Evolutionary conservation across 2,329 filamentous ascomycete species (phyloP).

Genomic region (Aspergillus luchuensis): DNA sequence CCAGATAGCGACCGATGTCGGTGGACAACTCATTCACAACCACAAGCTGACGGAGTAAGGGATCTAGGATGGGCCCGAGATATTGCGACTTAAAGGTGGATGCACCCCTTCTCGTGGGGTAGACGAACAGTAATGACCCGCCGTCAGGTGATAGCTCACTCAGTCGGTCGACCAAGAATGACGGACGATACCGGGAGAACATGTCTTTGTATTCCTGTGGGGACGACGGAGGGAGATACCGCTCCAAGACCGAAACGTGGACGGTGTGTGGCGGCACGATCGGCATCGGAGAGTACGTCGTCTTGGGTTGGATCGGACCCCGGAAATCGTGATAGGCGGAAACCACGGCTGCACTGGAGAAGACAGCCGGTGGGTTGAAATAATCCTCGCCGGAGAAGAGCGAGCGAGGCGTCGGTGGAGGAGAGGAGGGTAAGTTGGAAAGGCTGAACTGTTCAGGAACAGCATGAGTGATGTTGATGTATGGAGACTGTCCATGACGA

Average conservation of each 20-base stretch:
- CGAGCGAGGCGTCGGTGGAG: conserved; percentile 58
- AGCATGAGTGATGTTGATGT: conserved; percentile 67
- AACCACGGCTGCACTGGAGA: conserved; percentile 63
- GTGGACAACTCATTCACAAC: conserved; percentile 61
- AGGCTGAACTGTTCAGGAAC: conserved; percentile 64
- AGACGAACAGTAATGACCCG: conserved; percentile 63
- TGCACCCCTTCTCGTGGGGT: conserved; percentile 61
- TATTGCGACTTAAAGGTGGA: conserved; percentile 62
- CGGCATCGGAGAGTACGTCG: conserved; percentile 55
- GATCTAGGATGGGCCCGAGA: conserved; percentile 63
- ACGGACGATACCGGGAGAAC: conserved; percentile 57
- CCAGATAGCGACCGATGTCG: conserved; percentile 57
- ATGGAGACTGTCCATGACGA: conserved; percentile 54
- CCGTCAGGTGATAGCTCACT: conserved; percentile 59
- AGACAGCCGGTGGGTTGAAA: conserved; percentile 60
- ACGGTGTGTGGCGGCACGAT: conserved; percentile 63
- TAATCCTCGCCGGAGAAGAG: conserved; percentile 58
- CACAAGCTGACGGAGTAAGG: conserved; percentile 60
- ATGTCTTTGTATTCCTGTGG: conserved; percentile 61
- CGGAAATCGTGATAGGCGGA: conserved; percentile 60
- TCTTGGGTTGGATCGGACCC: conserved; percentile 44
- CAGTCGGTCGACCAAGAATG: conserved; percentile 62
- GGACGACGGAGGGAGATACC: conserved; percentile 66
- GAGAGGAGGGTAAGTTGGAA: conserved; percentile 63
- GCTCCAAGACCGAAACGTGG: conserved; percentile 63